A percentile compares a stretch with the other conserved stretches of the same genome.
Evolutionary conservation across 805 yeast species (phyloP).

Genomic region (Candida anglica): DNA sequence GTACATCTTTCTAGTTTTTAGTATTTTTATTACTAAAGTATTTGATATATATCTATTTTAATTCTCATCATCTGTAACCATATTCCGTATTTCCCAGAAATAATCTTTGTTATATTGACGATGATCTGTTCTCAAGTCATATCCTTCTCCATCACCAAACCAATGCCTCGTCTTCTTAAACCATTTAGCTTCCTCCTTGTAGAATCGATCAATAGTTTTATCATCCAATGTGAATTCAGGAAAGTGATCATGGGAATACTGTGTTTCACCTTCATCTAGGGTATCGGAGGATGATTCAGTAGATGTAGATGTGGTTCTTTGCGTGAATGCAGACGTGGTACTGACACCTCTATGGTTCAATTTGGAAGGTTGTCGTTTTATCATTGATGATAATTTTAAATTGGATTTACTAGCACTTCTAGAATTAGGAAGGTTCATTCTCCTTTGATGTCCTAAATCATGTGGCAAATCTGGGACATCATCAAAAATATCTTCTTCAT

Average conservation of each 20-base stretch:
- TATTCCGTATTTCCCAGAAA: conserved; percentile 41
- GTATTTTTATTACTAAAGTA: not conserved
- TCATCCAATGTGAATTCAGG: conserved; percentile 23
- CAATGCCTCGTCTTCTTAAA: conserved; percentile 31
- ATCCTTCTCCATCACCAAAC: conserved; percentile 29
- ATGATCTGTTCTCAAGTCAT: conserved; percentile 12
- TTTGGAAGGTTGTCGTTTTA: conserved; percentile 1
- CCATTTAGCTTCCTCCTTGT: conserved; percentile 33
- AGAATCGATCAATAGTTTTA: conserved; percentile 26
- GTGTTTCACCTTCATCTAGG: conserved; percentile 6
- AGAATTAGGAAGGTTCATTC: conserved; percentile 3
- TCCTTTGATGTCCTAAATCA: conserved; percentile 9
- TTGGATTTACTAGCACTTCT: not conserved
- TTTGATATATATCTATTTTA: conserved; percentile 1
- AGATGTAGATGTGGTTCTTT: conserved; percentile 28
- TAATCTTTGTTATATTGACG: conserved; percentile 19
- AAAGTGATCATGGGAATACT: conserved; percentile 8
- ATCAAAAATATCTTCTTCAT: conserved; percentile 42
- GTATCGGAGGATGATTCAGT: conserved; percentile 15
- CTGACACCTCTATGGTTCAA: conserved; percentile 24
- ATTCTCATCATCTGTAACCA: conserved; percentile 33
- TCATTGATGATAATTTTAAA: not conserved
- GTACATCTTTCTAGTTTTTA: too few species aligned
- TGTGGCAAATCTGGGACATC: conserved; percentile 44
- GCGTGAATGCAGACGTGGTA: conserved; percentile 22